These are phyloP conservation scores for Leccinum barrowsii DNA, from an alignment of 768 basidiomycete species.

Conservation along the genomic window DNA sequence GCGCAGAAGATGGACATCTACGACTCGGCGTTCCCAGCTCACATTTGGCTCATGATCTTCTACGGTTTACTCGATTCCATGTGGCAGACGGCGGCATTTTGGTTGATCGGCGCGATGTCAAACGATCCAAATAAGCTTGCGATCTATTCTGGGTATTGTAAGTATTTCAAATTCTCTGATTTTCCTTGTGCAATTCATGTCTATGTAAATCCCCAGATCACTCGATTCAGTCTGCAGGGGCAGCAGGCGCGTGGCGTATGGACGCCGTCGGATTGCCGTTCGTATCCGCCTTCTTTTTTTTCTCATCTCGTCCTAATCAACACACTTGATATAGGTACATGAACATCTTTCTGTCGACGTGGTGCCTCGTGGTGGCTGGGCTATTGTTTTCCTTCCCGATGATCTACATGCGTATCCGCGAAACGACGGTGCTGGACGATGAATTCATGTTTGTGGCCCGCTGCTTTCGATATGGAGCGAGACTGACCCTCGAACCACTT, in stretches of 20 bases:
- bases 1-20: constrained; percentile 55
- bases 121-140: constrained; percentile 76
- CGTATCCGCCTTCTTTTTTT: constrained; percentile 23
- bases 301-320: background rate
- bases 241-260: constrained; percentile 65
- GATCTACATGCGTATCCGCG: constrained; percentile 63
- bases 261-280: constrained; percentile 65
- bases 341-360: constrained; percentile 71
- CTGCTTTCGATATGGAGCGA: background rate
- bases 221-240: constrained; percentile 72
- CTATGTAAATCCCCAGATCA: constrained; percentile 44
- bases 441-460: constrained; percentile 46
- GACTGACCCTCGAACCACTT: background rate
- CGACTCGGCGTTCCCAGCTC: constrained; percentile 18
- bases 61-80: constrained; percentile 73
- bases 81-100: constrained; percentile 79
- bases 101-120: constrained; percentile 82
- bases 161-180: constrained; percentile 45
- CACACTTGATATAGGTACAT: constrained; percentile 41
- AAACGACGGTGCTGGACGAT: constrained; percentile 51
- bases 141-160: constrained; percentile 76
- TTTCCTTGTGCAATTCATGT: background rate
- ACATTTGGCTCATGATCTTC: constrained; percentile 60
- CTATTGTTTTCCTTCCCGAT: constrained; percentile 67
- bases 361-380: constrained; percentile 61